Evolutionary conservation across 257 asterid genomes (phyloP), one percentile per base, ranked within the genome.

Genomic region (Salvia hispanica): DNA sequence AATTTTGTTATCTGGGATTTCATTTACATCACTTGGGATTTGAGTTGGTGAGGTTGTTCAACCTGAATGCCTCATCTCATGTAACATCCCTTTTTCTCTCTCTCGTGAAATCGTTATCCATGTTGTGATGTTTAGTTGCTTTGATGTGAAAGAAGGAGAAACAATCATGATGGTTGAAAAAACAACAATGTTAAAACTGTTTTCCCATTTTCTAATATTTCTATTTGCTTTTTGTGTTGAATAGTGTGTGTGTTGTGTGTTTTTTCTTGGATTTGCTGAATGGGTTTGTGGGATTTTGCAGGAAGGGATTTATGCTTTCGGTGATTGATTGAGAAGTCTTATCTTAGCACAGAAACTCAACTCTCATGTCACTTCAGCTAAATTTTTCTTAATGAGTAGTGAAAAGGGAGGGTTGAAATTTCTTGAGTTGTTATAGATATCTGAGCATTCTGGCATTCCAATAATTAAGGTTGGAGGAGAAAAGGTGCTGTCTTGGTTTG

Each of bases 331-430:
- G 81, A 77, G 63, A 70, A 43, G 77, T 70, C 79, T 28, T 31
- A 64, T 74, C 78, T 57, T 2, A 58, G 78, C 62, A 64, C 51
- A 66, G 65, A 66, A 70, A 48, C 74, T 82, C 82, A 81, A 78
- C 80, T 76, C 83, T 86, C 37, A 52, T 64, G 96, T 83, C 90
- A 83, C 75, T 80, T 81, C 90, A 77, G 59, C 10, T n/a, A 40
- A 64, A 54, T 39, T 62, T 61, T 59, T 42, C 25, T 43, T 67
- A 75, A 48, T n/a, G 73, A 57, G 55, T 45, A 37, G 63, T 53
- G 72, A 72, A 71, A 71, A 70, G 64, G 72, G 15, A 47, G 42
- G 14, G 40, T 62, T 64, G 50, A 55, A 66, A 42, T 71, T 25
- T 50, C 25, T 60, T 66, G 75, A 58, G 74, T 66, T 46, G 64